phyloP scores from a whole-genome alignment of 1,284 basidiomycete genomes.

The Irpex sp. region DNA sequence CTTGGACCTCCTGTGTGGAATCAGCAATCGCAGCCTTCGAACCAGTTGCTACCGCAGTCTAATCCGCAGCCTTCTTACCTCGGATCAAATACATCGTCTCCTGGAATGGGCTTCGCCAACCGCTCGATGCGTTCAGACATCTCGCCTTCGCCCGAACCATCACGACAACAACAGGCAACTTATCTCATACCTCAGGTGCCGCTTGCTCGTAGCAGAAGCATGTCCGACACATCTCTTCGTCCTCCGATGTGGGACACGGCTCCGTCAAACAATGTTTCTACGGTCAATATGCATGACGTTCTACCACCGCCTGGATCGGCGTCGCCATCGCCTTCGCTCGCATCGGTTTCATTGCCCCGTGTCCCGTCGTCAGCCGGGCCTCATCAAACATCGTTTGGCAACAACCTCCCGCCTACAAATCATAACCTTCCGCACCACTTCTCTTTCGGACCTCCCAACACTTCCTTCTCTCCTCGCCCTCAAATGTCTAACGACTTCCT shows the following conservation, averaged over 20 bases:
- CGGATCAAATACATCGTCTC: conserved; percentile 21
- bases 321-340: conserved; percentile 17
- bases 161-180: conserved; percentile 18
- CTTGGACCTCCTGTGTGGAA: conserved; percentile 19
- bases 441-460: conserved; percentile 24
- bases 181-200: conserved; percentile 31
- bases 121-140: conserved; percentile 9
- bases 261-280: conserved; percentile 26
- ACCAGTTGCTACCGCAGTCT: conserved; percentile 14
- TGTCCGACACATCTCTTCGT: conserved; percentile 58
- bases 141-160: conserved; percentile 17
- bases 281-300: conserved; percentile 48
- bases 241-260: conserved; percentile 51
- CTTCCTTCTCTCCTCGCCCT: conserved; percentile 8
- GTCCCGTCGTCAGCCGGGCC: conserved; percentile 29
- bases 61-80: conserved; percentile 27
- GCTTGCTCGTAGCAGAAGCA: conserved; percentile 44
- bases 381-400: conserved; percentile 27
- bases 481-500: conserved; percentile 36
- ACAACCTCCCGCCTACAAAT: conserved; percentile 22
- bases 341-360: conserved; percentile 17
- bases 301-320: conserved; percentile 29
- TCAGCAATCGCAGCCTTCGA: conserved; percentile 14
- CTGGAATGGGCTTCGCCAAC: conserved; percentile 20
- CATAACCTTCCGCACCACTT: conserved; percentile 19